Percentiles rank a stretch among this genome's conserved stretches.
Evolutionary conservation across 2,329 filamentous ascomycete genomes (phyloP).

Genomic region (Pseudogymnoascus sp.): DNA sequence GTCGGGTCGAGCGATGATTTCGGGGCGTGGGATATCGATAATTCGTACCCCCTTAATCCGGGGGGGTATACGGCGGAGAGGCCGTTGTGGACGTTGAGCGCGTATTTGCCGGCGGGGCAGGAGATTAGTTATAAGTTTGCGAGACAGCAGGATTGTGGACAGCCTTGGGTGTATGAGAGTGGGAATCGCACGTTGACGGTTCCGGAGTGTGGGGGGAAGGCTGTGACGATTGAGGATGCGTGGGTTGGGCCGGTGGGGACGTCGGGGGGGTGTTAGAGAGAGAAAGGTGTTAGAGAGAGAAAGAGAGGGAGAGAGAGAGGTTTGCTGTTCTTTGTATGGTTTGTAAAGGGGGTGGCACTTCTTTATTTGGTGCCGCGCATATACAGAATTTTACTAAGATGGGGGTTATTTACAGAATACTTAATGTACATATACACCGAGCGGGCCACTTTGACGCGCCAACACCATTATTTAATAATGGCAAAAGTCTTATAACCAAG

Average conservation of each 20-base stretch:
- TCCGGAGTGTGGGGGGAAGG: conserved; percentile 30
- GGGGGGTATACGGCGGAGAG: conserved; percentile 44
- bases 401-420: neutral
- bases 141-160: conserved; percentile 36
- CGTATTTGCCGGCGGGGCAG: conserved; percentile 36
- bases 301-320: too few relatives aligned
- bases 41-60: conserved; percentile 49
- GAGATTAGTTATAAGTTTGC: conserved; percentile 41
- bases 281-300: neutral
- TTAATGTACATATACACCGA: neutral
- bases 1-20: conserved; percentile 51
- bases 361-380: neutral
- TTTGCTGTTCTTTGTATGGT: neutral
- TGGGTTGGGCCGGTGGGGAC: conserved; percentile 31
- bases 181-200: conserved; percentile 36
- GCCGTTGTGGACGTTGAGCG: conserved; percentile 39
- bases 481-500: too few relatives aligned
- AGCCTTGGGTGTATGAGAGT: conserved; percentile 38
- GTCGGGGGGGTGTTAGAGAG: neutral
- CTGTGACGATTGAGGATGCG: conserved; percentile 31
- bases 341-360: neutral
- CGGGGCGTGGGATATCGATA: conserved; percentile 52
- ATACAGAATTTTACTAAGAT: neutral
- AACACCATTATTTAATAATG: too few relatives aligned
- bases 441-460: too few relatives aligned